Evolutionary conservation across 257 asterid species (phyloP), one percentile per base, ranked within the genome.

Genomic region (Thymus quinquecostatus): DNA sequence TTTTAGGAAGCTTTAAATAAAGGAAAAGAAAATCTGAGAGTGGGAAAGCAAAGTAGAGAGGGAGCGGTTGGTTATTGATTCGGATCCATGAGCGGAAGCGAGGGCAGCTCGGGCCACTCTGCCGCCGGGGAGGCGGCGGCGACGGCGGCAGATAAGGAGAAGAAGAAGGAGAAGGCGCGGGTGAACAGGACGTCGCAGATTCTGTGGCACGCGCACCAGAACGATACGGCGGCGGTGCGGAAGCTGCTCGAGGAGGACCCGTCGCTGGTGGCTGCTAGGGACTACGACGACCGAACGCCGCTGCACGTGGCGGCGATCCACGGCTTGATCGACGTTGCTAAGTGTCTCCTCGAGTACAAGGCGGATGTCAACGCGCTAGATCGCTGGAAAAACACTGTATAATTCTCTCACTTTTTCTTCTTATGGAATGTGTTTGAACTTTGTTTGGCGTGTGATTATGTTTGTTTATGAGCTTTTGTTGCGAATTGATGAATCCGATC

Each of bases 321-420:
- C 82, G 99, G 98, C 33, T 90, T 87, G 99, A 84, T 86, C 92
- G 97, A 90, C 62, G 92, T 92, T 53, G 98, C 90, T 32, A 88
- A 86, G 81, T 88, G 96, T 77, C 88, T 95, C 69, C 81, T 95
- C 13, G 95, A 88, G 63, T 87, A 67, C 75, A 80, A 92, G 13
- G 98, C 99, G 10, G 97, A 92, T 48, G 96, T 95, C 91, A 95
- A 95, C 94, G 94, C 98, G 10, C 98, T 79, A 60, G 99, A 95
- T 90, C 98, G 99, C 29, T 95, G 99, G 99, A 95, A 87, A 72
- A 95, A 95, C 67, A 95, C 99, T 28, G 99, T 95, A 76, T 66
- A 13, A 44, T 45, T 69, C 32, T 41, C 13, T 56, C 30, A 29
- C 8, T 30, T 5, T 77, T 41, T 10, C 2, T 9, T 69, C 66